Conservation (phyloP, 2,329 filamentous ascomycete species). For the Xylariaceae sp. region DNA sequence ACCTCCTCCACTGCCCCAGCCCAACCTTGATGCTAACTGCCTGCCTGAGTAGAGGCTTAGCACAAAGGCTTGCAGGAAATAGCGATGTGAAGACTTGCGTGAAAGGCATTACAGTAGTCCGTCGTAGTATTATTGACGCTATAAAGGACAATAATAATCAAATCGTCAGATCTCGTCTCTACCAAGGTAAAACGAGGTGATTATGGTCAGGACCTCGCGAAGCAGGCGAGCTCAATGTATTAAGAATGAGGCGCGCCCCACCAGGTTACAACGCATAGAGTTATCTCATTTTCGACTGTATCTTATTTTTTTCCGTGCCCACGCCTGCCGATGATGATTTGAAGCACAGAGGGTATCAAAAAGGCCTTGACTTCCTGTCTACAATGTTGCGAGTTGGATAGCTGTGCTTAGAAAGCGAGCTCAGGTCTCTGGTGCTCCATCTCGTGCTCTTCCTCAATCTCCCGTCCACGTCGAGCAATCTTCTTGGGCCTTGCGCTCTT, state of each 20-base stretch:
- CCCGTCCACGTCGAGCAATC: slow-evolving; percentile 57
- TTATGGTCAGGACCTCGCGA: neutral
- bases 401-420: slow-evolving; percentile 29
- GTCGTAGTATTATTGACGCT: no score
- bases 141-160: no score
- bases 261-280: neutral
- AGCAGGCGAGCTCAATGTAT: neutral
- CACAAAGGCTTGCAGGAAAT: no score
- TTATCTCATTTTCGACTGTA: neutral
- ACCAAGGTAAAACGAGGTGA: neutral
- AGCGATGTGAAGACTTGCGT: no score
- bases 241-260: neutral
- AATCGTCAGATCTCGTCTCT: no score
- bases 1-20: no score
- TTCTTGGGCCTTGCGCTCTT: slow-evolving; percentile 51
- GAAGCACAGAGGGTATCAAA: slow-evolving; percentile 15
- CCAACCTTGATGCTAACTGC: no score
- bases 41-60: no score
- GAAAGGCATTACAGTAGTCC: no score
- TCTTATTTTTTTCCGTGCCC: neutral
- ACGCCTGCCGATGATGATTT: neutral
- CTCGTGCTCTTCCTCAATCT: slow-evolving; percentile 79
- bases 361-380: slow-evolving; percentile 1
- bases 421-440: slow-evolving; percentile 35
- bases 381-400: neutral